These are phyloP conservation scores for Amylostereum areolatum DNA, from an alignment of 1,284 basidiomycete genomes.

Conservation along the genomic window DNA sequence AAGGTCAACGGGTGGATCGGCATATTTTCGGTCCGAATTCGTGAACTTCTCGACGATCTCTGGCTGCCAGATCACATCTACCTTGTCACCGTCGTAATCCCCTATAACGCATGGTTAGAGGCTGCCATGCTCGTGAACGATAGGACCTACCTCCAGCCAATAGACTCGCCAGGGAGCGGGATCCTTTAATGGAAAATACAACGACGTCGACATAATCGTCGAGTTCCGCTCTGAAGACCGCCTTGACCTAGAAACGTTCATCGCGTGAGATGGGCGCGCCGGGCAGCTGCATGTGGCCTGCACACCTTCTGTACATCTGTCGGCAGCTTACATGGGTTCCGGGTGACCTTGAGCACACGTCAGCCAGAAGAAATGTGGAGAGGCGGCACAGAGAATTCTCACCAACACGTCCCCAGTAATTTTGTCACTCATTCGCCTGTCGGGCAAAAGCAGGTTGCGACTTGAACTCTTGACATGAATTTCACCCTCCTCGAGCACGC, in stretches of 20 bases:
- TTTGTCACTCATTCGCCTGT: conserved; percentile 25
- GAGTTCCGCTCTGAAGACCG: conserved; percentile 28
- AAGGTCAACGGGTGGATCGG: conserved; percentile 38
- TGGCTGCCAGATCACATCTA: conserved; percentile 33
- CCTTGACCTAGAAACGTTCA: conserved; percentile 26
- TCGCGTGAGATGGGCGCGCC: too few relatives aligned
- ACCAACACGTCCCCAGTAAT: conserved; percentile 36
- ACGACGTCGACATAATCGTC: conserved; percentile 33
- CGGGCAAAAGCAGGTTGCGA: conserved; percentile 17
- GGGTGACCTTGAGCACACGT: conserved; percentile 26
- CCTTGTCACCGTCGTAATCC: conserved; percentile 41
- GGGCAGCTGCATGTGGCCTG: too few relatives aligned
- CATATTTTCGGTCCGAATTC: conserved; percentile 40
- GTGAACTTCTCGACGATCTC: conserved; percentile 42
- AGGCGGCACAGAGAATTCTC: conserved; percentile 8
- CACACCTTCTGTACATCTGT: conserved; percentile 38
- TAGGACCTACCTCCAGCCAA: conserved; percentile 32
- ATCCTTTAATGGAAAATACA: conserved; percentile 32
- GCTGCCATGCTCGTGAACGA: neutral
- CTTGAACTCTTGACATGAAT: conserved; percentile 31
- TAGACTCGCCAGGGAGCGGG: conserved; percentile 32
- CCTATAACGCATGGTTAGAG: conserved; percentile 19
- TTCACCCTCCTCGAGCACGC: conserved; percentile 29
- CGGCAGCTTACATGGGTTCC: conserved; percentile 41
- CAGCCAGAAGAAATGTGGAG: neutral